Base-by-base conservation (phyloP, 2,329 filamentous ascomycete species). In the Magnaporthiopsis incrustans region DNA sequence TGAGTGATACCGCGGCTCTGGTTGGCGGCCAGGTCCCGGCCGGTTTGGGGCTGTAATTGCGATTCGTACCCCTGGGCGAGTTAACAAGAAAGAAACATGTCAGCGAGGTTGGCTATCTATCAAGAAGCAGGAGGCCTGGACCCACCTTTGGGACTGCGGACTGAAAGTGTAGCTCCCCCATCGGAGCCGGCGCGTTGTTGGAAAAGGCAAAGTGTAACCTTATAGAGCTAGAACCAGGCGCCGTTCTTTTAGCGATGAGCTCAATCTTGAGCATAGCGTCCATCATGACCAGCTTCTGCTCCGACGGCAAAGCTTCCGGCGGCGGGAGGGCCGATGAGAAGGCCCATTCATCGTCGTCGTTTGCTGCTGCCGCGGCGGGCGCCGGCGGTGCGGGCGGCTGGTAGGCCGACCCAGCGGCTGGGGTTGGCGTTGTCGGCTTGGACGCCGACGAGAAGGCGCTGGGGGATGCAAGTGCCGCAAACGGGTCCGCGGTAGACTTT, bases 321-420 rank as follows among this genome's bases (percentile, higher is more conserved):
- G 94, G 94, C 33, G 94, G 94, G 18, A 97, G 81, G 0, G 94
- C 89, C 0, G 94, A 98, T 3, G 91, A 87, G 74, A 98, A 98
- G 30, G 87, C 90, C 93, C 94, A 98, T 72, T 98, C 94, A 68
- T 98, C 94, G 62, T 97, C 94, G 59, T 90, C 86, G 62, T 79
- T 79, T 10, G 77, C 71, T 11, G 70, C 68, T 4, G 73, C 66
- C 0, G 77, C 63, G 0, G 73, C 63, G 2, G 71, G 67, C 11
- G 73, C 68, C 8, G 63, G 25, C 10, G 69, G 61, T 12, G 71
- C 66, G 18, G 70, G 66, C 1, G 71, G 53, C 1, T 73, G 35
- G 73, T 70, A 11, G 77, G 72, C 1, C 33, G 38, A 44, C 15
- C 18, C 56, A 2, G 66, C 67, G 1, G 75, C 73, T 1, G 44